Conservation (phyloP, 305 asterid species). For the Solanum hybrid region DNA sequence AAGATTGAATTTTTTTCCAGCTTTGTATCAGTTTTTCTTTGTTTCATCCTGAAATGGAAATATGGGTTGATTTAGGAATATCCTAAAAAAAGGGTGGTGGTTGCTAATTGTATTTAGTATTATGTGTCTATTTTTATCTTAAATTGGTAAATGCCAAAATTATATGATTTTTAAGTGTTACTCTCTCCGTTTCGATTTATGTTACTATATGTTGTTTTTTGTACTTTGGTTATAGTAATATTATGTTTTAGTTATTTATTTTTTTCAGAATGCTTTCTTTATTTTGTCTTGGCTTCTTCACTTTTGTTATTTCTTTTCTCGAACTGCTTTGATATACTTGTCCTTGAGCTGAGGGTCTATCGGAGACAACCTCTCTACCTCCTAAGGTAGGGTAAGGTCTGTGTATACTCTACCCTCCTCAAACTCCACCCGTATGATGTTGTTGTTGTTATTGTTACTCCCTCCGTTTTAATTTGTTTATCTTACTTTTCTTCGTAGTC, state of each 20-base stretch:
- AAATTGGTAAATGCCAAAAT: not conserved
- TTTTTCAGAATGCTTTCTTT: not conserved
- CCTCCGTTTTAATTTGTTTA: not conserved
- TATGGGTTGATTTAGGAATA: constrained; percentile 1
- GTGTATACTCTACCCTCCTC: not conserved
- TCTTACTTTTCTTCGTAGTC: not conserved
- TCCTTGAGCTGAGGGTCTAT: not conserved
- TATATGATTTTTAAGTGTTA: not conserved
- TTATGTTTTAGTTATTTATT: not conserved
- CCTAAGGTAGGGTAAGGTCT: not conserved
- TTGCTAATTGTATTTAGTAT: not conserved
- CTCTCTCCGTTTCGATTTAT: not conserved
- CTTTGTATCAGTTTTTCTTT: not conserved
- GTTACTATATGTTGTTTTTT: not conserved
- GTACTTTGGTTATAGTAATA: not conserved
- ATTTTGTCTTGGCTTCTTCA: not conserved
- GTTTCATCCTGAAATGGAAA: not conserved
- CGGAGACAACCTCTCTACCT: not conserved
- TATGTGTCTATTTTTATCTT: not conserved
- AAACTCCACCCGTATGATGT: not conserved
- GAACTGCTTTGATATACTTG: not conserved
- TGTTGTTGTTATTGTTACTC: not conserved
- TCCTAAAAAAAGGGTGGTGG: not conserved
- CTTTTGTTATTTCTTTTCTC: not conserved
- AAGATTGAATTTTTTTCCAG: not conserved